These are phyloP conservation scores for Sporormia fimetaria DNA, from an alignment of 495 filamentous ascomycete species.

Conservation along the genomic window DNA sequence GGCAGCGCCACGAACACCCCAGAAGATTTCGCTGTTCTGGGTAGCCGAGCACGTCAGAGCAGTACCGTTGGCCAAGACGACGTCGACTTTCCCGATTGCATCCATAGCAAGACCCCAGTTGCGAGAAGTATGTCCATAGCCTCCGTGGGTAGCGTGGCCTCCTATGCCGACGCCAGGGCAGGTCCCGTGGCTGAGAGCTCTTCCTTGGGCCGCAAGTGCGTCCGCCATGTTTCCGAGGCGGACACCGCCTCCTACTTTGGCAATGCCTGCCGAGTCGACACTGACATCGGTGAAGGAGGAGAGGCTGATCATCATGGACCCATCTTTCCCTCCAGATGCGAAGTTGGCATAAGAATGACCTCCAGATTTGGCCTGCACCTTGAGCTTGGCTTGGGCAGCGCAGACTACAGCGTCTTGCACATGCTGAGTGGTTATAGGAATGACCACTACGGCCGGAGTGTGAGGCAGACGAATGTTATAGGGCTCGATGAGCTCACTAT, in stretches of 20 bases:
- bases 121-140: slow-evolving; percentile 50
- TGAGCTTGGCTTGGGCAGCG: slow-evolving; percentile 41
- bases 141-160: slow-evolving; percentile 64
- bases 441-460: slow-evolving; percentile 49
- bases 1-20: slow-evolving; percentile 48
- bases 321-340: slow-evolving; percentile 41
- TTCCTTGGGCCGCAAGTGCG: slow-evolving; percentile 47
- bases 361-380: slow-evolving; percentile 62
- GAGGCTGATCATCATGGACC: slow-evolving; percentile 47
- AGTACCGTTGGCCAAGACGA: slow-evolving; percentile 52
- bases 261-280: slow-evolving; percentile 44
- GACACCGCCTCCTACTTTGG: slow-evolving; percentile 55
- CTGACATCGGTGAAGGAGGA: slow-evolving; percentile 38
- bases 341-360: slow-evolving; percentile 63
- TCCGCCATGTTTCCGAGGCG: slow-evolving; percentile 49
- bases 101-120: slow-evolving; percentile 57
- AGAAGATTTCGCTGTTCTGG: slow-evolving; percentile 34
- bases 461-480: slow-evolving; percentile 57
- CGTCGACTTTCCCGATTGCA: slow-evolving; percentile 45
- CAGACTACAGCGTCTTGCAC: slow-evolving; percentile 51
- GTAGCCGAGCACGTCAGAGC: slow-evolving; percentile 34
- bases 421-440: slow-evolving; percentile 48
- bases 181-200: slow-evolving; percentile 58
- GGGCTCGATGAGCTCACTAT: slow-evolving; percentile 24
- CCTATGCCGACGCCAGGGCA: slow-evolving; percentile 58